Evolutionary conservation across 192 early-diverging fungal genomes (phyloP).

Genomic region (Geosiphon pyriformis): DNA sequence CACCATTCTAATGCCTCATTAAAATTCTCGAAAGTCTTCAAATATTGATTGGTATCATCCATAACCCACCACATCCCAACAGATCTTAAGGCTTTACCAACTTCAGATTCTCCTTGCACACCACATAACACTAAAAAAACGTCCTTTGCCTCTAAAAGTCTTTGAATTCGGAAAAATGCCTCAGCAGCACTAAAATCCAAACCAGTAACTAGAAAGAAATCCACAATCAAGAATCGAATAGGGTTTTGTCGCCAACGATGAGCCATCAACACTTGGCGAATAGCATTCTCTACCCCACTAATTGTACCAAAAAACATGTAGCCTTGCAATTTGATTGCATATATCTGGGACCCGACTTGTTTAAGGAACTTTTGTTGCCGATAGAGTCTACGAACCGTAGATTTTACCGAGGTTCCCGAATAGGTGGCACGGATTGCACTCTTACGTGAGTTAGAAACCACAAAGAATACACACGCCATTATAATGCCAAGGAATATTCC

Average conservation of each 20-base stretch:
- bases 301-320: constrained; percentile 98
- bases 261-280: constrained; percentile 57
- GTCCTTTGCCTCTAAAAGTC: constrained; percentile 58
- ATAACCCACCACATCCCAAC: constrained; percentile 58
- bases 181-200: constrained; percentile 90
- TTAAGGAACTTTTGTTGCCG: constrained; percentile 84
- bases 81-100: constrained; percentile 59
- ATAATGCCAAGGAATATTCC: constrained; percentile 92
- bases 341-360: constrained; percentile 78
- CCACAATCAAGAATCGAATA: constrained; percentile 84
- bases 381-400: constrained; percentile 84
- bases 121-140: constrained; percentile 84
- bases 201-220: constrained; percentile 80
- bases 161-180: constrained; percentile 79
- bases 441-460: constrained; percentile 65
- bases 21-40: constrained; percentile 73
- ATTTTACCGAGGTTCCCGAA: constrained; percentile 64
- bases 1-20: constrained; percentile 92
- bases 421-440: constrained; percentile 60
- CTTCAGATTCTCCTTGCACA: constrained; percentile 56
- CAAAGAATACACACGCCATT: constrained; percentile 93
- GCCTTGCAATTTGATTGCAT: constrained; percentile 84
- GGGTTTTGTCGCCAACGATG: constrained; percentile 63
- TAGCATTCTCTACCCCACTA: constrained; percentile 69
- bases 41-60: constrained; percentile 45